Evolutionary conservation across 1,139 yeast genomes (phyloP), one percentile per base, ranked within the genome.

Genomic region (Sugiyamaella grinbergsii): DNA sequence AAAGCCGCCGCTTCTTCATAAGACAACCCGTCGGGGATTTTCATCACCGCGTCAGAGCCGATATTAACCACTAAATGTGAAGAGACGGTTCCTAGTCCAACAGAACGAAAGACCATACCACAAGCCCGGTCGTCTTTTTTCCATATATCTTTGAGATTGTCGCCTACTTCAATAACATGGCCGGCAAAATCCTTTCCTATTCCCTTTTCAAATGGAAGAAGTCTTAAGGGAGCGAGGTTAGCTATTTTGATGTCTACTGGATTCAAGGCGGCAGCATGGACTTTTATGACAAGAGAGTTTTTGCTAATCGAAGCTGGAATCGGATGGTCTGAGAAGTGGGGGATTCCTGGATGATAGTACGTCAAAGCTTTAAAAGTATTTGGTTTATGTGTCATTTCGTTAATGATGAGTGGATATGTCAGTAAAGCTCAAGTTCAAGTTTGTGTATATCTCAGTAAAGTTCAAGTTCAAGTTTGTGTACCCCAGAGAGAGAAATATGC

Each of bases 141-240:
- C 66, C 78, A 76, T 26, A 45, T 32, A 31, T 42, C 24, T 13
- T 18, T 11, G n/a, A 43, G 67, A 19, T 20, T 16, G 0, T 67
- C 65, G 7, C 95, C 94, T 43, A 83, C 80, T 32, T 80, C 75
- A 1, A 76, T 76, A 31, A 87, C 73, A 1, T 71, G 71, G 32
- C 96, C 96, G 10, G 85, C 68, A 60, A 78, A 86, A 61, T 87
- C 96, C 53, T 80, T 72, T 3, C 93, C 91, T 26, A 83, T 62
- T 6, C 88, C 89, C 50, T 79, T 77, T 33, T 72, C 73, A 1
- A 64, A 67, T 0, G 67, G 61, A n/a, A 63, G 71, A 54, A 67
- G 68, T 62, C 69, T 71, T 57, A 60, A 67, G 61, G 56, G 62
- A 36, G 62, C 70, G 51, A 68, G 62, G 53, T 75, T 71, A 59